Conservation (phyloP, 139 green algal genomes). For the Spirogloea muscicola region DNA sequence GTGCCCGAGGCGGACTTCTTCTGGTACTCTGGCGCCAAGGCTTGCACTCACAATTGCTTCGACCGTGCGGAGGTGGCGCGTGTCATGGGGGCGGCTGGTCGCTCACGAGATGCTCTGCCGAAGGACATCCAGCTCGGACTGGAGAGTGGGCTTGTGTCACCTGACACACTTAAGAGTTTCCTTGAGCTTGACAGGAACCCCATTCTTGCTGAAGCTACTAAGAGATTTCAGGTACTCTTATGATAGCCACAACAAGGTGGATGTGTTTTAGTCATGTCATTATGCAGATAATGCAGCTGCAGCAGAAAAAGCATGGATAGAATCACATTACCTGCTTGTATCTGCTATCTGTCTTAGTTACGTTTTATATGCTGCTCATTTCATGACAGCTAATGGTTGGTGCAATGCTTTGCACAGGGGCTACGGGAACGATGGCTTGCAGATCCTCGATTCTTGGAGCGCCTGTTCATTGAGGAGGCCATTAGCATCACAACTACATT, state of each 20-base stretch:
- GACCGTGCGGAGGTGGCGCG: conserved; percentile 45
- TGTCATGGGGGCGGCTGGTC: conserved; percentile 40
- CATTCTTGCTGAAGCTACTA: conserved; percentile 9
- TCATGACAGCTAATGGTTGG: not conserved
- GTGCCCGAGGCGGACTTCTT: conserved; percentile 44
- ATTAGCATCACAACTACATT: conserved; percentile 48
- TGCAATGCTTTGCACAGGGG: not conserved
- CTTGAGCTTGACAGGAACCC: conserved; percentile 36
- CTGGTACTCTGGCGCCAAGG: conserved; percentile 37
- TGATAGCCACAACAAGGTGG: too few relatives aligned
- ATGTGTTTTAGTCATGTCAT: too few relatives aligned
- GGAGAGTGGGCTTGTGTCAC: conserved; percentile 35
- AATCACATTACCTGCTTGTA: too few relatives aligned
- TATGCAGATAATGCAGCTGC: too few relatives aligned
- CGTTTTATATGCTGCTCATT: too few relatives aligned
- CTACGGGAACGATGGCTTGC: conserved; percentile 39
- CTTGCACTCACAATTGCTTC: conserved; percentile 46
- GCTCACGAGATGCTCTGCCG: conserved; percentile 25
- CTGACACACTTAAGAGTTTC: conserved; percentile 33
- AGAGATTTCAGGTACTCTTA: conserved; percentile 27
- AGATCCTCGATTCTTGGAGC: conserved; percentile 40
- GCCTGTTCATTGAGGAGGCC: conserved; percentile 41
- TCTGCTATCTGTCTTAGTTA: too few relatives aligned
- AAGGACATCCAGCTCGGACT: conserved; percentile 37
- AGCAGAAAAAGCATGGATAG: too few relatives aligned